Evolutionary conservation across 176 grass and related monocot genomes (phyloP), one percentile per base, ranked within the genome.

Genomic region (Typha latifolia): DNA sequence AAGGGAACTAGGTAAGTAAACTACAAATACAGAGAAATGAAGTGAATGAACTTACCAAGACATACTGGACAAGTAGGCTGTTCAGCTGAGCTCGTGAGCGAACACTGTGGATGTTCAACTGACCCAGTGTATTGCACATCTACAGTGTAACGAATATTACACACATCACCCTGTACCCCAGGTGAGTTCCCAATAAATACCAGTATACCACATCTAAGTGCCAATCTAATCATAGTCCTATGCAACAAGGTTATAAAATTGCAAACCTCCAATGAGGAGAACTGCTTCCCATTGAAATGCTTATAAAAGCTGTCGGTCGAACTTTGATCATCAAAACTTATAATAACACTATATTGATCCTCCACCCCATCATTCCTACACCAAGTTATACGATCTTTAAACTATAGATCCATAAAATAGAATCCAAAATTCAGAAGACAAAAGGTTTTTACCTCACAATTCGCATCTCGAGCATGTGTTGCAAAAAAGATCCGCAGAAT

Each of bases 381-480:
- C 4, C 53, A 79, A 16, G 61, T 43, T 12, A 31, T 67, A 48
- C 32, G 50, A 72, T 79, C 21, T 74, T 26, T 14, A 65, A 16
- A 3, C 14, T 37, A 16, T 19, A 12, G 9, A 43, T 47, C 8
- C 37, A 43, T 43, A 43, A 43, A 43, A 10, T 9, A 43, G 6
- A 43, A 43, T 43, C 8, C 37, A 43, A 43, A 9, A 43, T 43
- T 43, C 37, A 6, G 37, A 6, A 43, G 37, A 27, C 20, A 72
- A 66, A 24, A 19, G 55, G 48, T 21, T 3, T 22, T 76, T 65
- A 97, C 93, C 88, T 91, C 62, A 97, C 83, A 37, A 92, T 90
- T 80, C 93, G 94, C 94, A 92, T 92, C 78, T 87, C 94, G 51
- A 90, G 83, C 49, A 89, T 92, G 78, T 87, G 83, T 12, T 82